Evolutionary conservation across 2,329 filamentous ascomycete species (phyloP), one percentile per base, ranked within the genome.

Genomic region (Pestalotiopsis sp.): DNA sequence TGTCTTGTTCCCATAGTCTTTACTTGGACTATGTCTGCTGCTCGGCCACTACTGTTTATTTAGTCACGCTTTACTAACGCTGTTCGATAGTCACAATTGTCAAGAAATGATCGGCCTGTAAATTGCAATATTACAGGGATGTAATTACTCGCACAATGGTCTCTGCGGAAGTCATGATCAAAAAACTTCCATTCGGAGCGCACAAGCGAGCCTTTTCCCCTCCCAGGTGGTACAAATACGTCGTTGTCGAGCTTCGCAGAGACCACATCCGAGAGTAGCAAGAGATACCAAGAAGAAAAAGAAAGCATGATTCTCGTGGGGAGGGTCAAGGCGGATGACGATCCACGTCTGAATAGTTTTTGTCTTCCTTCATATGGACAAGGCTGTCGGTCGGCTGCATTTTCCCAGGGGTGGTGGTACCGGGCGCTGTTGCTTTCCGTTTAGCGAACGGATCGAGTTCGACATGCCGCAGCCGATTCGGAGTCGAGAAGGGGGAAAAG

Each of bases 81-180:
- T 67, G 62, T 52, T 69, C 70, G 45, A 69, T 70, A 90, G 88
- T 90, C 68, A 90, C 88, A 13, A 92, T 93, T 80, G 82, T 93
- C 79, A 93, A 93, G 82, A 89, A 89, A 83, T 92, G 72, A 78
- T 69, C 70, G 68, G 17, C 23, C 31, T 31, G n/a, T 31, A 52
- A 9, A 52, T 52, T 49, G 7, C 4, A 52, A n/a, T 52, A 52
- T 52, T 52, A 6, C 45, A 52, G 45, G 45, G 45, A 52, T 11
- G 17, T 17, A 7, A 52, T n/a, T 52, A 52, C 45, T n/a, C 7
- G 45, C 20, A 20, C 45, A 52, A n/a, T 3, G 3, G 20, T 60
- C 23, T 23, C 25, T 38, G 58, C 12, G 31, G 31, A 27, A 27
- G 58, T 12, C 13, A 27, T 31, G 57, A 23, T 23, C 57, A 25